Percentiles rank a stretch among this genome's conserved stretches.
Conservation (phyloP, 345 rosid genomes). For the Melaleuca quinquenervia region DNA sequence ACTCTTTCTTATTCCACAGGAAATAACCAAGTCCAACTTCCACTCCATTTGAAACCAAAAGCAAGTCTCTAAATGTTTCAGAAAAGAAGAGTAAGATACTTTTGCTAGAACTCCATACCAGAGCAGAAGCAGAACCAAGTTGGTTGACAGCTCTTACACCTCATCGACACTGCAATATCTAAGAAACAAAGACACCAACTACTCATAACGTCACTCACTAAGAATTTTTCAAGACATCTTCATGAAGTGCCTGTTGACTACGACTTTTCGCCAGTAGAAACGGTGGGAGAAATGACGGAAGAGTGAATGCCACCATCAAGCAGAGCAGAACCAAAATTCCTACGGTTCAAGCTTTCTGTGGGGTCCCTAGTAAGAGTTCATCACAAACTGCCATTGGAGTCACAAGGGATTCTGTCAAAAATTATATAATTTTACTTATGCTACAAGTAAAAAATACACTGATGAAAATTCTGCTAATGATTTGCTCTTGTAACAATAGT, state of each 20-base stretch:
- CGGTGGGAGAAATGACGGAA: slow-evolving; percentile 51
- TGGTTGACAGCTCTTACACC: not conserved
- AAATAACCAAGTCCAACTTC: not conserved
- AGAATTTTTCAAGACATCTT: slow-evolving; percentile 24
- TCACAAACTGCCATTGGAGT: slow-evolving; percentile 52
- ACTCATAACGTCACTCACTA: not conserved
- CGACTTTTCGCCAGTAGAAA: slow-evolving; percentile 21
- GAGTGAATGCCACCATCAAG: slow-evolving; percentile 33
- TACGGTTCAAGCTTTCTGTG: slow-evolving; percentile 61
- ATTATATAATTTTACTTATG: not conserved
- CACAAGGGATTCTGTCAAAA: not conserved
- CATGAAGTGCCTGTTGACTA: not conserved
- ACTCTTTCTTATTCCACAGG: not conserved
- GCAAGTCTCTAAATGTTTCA: no score
- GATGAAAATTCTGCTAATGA: not conserved
- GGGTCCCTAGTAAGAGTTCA: slow-evolving; percentile 61
- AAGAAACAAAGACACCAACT: not conserved
- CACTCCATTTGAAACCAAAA: not conserved
- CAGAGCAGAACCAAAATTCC: slow-evolving; percentile 46
- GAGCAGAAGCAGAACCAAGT: not conserved
- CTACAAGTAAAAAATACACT: not conserved
- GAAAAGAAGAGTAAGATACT: no score
- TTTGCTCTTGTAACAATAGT: not conserved
- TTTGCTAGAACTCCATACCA: no score
- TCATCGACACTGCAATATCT: not conserved